Conservation (phyloP, 1,139 yeast species). For the Hansenula sp. region DNA sequence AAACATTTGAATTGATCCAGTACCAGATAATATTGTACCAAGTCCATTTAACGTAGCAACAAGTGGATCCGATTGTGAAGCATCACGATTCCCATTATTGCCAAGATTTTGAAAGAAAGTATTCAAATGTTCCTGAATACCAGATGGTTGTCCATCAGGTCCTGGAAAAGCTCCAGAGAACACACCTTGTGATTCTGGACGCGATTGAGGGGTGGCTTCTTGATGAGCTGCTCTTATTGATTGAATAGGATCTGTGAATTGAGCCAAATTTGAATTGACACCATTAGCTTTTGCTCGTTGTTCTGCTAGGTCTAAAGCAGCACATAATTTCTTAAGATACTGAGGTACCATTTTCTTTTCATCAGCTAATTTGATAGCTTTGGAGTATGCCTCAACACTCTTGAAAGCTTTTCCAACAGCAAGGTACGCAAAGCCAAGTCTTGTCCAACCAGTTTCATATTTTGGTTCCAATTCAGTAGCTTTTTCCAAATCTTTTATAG, state of each 20-base stretch:
- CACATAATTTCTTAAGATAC: slow-evolving; percentile 12
- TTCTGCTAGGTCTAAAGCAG: slow-evolving; percentile 12
- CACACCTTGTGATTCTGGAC: too few relatives aligned
- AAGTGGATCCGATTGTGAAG: not conserved
- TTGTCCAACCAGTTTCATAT: slow-evolving; percentile 31
- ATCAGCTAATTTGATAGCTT: slow-evolving; percentile 25
- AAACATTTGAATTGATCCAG: not conserved
- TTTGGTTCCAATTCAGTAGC: slow-evolving; percentile 27
- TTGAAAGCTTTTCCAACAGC: slow-evolving; percentile 29
- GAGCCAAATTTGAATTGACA: slow-evolving; percentile 3
- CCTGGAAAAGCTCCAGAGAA: too few relatives aligned
- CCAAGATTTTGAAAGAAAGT: not conserved
- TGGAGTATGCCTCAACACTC: slow-evolving; percentile 29
- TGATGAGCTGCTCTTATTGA: too few relatives aligned
- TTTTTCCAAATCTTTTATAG: slow-evolving; percentile 27
- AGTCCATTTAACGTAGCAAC: not conserved
- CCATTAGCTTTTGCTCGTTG: slow-evolving; percentile 15
- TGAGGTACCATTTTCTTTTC: slow-evolving; percentile 7
- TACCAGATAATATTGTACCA: not conserved
- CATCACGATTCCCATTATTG: not conserved
- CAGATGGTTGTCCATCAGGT: not conserved
- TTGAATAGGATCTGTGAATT: slow-evolving; percentile 5
- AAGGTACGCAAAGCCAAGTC: slow-evolving; percentile 29
- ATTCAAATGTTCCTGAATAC: not conserved
- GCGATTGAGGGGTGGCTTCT: too few relatives aligned